Base-by-base conservation (phyloP, 2,329 filamentous ascomycete genomes). In the Fusarium duplospermum region DNA sequence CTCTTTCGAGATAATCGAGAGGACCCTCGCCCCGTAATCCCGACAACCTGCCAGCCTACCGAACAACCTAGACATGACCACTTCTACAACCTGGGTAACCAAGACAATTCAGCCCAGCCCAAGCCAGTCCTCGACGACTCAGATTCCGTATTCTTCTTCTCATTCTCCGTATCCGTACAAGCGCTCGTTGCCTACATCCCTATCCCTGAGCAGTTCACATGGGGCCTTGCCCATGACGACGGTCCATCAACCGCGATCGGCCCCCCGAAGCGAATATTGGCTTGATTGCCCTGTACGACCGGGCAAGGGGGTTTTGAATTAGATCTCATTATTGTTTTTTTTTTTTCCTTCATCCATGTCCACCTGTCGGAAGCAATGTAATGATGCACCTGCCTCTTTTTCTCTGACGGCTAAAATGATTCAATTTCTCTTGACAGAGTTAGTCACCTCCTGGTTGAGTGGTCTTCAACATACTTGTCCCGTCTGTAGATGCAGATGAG, bases 231-330 rank as follows among this genome's bases (percentile, higher is more conserved):
- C 59, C 66, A 62, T 69, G 62, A 56, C 56, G 62, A 40, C 50
- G 69, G 69, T 62, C 70, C 70, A 71, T 63, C 72, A 75, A 75
- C 52, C 40, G 42, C 57, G 61, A 54, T 56, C 45, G 56, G 42
- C n/a, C 24, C 33, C 35, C 20, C 38, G 31, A 50, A 50, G 59
- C 62, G 27, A 65, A 50, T 66, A 66, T 65, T 73, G 64, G 71
- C 67, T 73, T 68, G 60, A 73, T 74, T 73, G 67, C 71, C 71
- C 71, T 75, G 71, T 65, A 74, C 72, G 45, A 76, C 73, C 54
- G 58, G 58, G 56, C 54, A 45, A 62, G 71, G 71, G 24, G 54
- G n/a, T 22, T 31, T 61, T 11, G 65, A 57, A 67, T 70, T 63
- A 61, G 66, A 70, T 70, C 29, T 36, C 58, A 27, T 47, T 24